Percentiles rank a stretch among this genome's conserved stretches.
These are phyloP conservation scores for Talinum fruticosum DNA, from an alignment of 148 eudicot species.

Conservation along the genomic window DNA sequence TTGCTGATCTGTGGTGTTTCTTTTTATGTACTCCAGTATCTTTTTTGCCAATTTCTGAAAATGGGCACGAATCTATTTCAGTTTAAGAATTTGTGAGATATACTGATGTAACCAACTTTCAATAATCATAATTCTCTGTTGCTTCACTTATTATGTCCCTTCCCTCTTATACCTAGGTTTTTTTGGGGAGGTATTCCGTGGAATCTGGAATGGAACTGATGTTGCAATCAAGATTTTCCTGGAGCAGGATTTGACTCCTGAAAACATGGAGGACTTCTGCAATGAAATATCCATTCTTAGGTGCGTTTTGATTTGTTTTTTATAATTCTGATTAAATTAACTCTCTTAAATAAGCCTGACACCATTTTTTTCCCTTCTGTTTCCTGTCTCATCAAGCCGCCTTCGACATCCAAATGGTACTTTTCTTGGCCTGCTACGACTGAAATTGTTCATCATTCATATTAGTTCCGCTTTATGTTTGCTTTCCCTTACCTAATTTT, in stretches of 20 bases:
- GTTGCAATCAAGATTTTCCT: constrained; percentile 95
- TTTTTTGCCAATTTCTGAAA: background rate
- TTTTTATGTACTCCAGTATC: too few relatives aligned
- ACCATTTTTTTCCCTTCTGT: constrained; percentile 22
- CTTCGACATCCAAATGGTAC: constrained; percentile 99
- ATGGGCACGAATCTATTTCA: background rate
- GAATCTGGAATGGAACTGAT: constrained; percentile 95
- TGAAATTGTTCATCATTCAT: background rate
- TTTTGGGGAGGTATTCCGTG: constrained; percentile 98
- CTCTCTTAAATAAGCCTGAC: constrained; percentile 29
- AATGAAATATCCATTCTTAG: constrained; percentile 94
- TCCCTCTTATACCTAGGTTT: constrained; percentile 47
- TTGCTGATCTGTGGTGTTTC: too few relatives aligned
- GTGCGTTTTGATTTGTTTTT: constrained; percentile 33
- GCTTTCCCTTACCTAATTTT: background rate
- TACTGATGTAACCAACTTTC: background rate
- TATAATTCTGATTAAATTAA: background rate
- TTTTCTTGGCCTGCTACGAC: constrained; percentile 22
- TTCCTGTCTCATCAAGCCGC: constrained; percentile 56
- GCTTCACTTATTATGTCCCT: background rate
- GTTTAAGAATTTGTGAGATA: background rate
- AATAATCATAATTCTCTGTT: background rate
- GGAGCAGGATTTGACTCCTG: constrained; percentile 96
- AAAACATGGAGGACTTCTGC: constrained; percentile 98
- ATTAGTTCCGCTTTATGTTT: background rate